A percentile compares a stretch with the other conserved stretches of the same genome.
phyloP scores from a whole-genome alignment of 225 moss, liverwort and hornwort species.

The Marchantia polymorpha region DNA sequence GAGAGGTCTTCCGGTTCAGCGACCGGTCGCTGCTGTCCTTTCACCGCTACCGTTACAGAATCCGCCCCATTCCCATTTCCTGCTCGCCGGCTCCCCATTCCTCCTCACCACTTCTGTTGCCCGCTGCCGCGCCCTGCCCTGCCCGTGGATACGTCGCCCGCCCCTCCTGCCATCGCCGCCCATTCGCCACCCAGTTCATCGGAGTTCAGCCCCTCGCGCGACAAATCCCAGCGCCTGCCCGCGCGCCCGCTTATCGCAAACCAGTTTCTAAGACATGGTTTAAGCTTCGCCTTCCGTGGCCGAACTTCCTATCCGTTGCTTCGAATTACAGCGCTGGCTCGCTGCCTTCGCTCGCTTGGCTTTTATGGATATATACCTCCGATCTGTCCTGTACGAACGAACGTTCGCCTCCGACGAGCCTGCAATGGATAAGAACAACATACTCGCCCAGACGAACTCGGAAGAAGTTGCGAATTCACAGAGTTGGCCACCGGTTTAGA shows the following conservation, averaged over 20 bases:
- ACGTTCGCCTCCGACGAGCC: background rate
- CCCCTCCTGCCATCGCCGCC: background rate
- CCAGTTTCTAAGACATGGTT: background rate
- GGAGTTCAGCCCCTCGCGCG: background rate
- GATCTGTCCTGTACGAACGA: background rate
- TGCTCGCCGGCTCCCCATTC: too few species aligned
- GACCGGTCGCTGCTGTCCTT: constrained; percentile 4
- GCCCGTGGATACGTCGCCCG: background rate
- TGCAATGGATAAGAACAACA: background rate
- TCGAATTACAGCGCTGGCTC: too few species aligned
- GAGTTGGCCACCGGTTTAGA: background rate
- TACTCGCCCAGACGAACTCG: background rate
- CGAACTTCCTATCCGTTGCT: background rate
- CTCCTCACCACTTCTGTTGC: background rate
- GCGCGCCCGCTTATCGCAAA: background rate
- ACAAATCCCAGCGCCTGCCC: background rate
- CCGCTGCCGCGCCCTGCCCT: background rate
- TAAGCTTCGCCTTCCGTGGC: background rate
- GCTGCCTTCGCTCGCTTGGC: background rate
- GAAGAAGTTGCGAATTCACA: background rate
- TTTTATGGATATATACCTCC: constrained; percentile 1
- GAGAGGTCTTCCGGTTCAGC: background rate
- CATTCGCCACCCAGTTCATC: background rate
- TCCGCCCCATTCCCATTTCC: background rate
- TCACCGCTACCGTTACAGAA: constrained; percentile 11